Evolutionary conservation across 2,329 filamentous ascomycete genomes (phyloP).

Genomic region (Colletotrichum siamense): DNA sequence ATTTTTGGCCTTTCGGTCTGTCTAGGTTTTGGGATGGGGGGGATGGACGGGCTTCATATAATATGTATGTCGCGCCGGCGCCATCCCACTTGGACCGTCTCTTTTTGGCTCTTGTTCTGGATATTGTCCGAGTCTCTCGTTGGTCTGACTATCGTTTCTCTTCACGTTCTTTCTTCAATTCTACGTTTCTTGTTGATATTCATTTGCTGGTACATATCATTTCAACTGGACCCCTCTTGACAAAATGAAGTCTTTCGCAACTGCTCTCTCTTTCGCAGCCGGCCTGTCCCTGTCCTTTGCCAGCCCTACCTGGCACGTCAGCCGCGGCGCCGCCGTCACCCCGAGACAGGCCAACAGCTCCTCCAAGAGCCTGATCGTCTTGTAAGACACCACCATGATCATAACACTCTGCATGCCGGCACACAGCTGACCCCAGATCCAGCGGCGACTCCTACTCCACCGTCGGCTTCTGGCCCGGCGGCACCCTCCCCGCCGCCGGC

Average conservation of each 20-base stretch:
- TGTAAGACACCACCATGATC: neutral
- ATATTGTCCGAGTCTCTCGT: neutral
- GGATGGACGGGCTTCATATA: neutral
- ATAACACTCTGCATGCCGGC: neutral
- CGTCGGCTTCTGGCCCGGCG: slow-evolving; percentile 58
- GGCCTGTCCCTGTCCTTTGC: slow-evolving; percentile 14
- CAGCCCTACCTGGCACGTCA: neutral
- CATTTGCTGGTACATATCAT: neutral
- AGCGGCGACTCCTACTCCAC: slow-evolving; percentile 66
- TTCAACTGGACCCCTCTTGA: neutral
- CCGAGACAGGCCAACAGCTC: neutral
- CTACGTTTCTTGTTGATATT: neutral
- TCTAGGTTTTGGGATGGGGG: neutral
- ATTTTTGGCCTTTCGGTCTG: neutral
- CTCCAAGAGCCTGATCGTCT: slow-evolving; percentile 10
- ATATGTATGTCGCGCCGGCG: neutral
- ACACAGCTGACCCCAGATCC: neutral
- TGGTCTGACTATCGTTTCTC: neutral
- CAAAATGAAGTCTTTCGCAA: slow-evolving; percentile 10
- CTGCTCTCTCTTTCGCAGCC: slow-evolving; percentile 5
- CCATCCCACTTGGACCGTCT: neutral
- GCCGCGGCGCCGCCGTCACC: neutral
- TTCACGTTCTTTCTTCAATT: neutral
- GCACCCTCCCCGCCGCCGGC: slow-evolving; percentile 52
- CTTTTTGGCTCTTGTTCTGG: neutral